Evolutionary conservation across 768 basidiomycete species (phyloP).

Genomic region (Lentinula lateritia): DNA sequence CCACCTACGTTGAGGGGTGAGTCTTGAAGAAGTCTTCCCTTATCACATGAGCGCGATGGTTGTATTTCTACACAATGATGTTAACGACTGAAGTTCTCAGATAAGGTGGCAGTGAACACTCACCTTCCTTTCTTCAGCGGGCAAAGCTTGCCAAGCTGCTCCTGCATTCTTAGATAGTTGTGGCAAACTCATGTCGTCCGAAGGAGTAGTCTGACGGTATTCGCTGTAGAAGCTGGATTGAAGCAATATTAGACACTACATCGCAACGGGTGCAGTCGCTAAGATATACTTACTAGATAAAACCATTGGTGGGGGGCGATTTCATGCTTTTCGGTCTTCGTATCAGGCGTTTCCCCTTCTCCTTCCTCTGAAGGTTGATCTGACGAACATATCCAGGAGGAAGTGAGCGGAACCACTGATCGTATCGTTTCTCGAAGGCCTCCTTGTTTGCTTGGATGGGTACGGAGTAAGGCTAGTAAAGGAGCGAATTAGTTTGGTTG

Average conservation of each 20-base stretch:
- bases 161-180: conserved; percentile 14
- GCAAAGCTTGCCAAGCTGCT: conserved; percentile 24
- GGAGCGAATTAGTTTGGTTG: not conserved
- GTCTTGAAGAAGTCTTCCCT: not conserved
- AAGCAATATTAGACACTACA: not conserved
- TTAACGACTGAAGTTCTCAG: not conserved
- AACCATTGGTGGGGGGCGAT: conserved; percentile 12
- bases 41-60: not conserved
- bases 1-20: not conserved
- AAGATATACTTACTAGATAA: conserved; percentile 15
- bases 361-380: conserved; percentile 26
- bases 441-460: conserved; percentile 8
- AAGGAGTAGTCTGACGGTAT: conserved; percentile 12
- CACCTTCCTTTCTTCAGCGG: conserved; percentile 25
- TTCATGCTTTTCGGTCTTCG: conserved; percentile 4
- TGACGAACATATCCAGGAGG: conserved; percentile 16
- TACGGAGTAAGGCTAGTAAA: not conserved
- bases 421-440: conserved; percentile 22
- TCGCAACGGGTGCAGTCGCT: not conserved
- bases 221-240: conserved; percentile 14
- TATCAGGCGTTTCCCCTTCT: conserved; percentile 17
- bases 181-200: conserved; percentile 11
- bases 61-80: not conserved
- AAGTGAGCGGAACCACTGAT: conserved; percentile 21
- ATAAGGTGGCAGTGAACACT: not conserved